Percentiles rank a stretch among this genome's conserved stretches.
Evolutionary conservation across 2,329 filamentous ascomycete species (phyloP).

Genomic region (Talaromyces sp.): DNA sequence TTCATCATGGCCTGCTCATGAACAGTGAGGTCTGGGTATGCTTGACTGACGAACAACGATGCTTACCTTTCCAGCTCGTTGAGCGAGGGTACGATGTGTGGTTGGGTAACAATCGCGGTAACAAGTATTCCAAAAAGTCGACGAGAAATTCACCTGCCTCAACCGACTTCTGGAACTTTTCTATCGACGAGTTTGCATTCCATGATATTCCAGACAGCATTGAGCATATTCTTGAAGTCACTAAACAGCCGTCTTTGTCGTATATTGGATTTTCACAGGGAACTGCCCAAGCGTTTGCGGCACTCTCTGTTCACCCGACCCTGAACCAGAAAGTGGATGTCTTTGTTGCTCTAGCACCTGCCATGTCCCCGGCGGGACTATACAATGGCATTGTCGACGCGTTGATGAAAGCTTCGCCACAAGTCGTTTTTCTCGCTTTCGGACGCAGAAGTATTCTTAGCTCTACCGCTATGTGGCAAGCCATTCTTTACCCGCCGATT

Average conservation of each 20-base stretch:
- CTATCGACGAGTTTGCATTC: constrained; percentile 97
- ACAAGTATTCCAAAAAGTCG: constrained; percentile 98
- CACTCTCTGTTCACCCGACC: constrained; percentile 84
- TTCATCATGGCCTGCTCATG: constrained; percentile 96
- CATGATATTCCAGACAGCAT: constrained; percentile 96
- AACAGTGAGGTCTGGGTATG: constrained; percentile 99
- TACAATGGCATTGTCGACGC: constrained; percentile 89
- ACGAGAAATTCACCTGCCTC: constrained; percentile 71
- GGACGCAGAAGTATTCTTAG: constrained; percentile 86
- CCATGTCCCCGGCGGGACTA: constrained; percentile 91
- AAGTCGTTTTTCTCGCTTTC: constrained; percentile 89
- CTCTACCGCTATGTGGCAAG: constrained; percentile 96
- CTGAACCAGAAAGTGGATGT: constrained; percentile 92
- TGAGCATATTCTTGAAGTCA: constrained; percentile 81
- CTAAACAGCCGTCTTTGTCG: constrained; percentile 76
- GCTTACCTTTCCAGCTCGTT: constrained; percentile 82
- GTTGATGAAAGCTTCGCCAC: constrained; percentile 87
- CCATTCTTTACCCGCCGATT: constrained; percentile 88
- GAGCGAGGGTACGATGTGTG: constrained; percentile 95
- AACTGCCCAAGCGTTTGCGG: constrained; percentile 93
- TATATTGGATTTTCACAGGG: constrained; percentile 98
- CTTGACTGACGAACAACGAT: constrained; percentile 78
- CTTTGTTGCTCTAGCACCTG: constrained; percentile 91
- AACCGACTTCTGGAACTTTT: constrained; percentile 90
- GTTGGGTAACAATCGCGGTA: constrained; percentile 95